Evolutionary conservation across 768 basidiomycete genomes (phyloP).

Genomic region (Lentinula edodes): DNA sequence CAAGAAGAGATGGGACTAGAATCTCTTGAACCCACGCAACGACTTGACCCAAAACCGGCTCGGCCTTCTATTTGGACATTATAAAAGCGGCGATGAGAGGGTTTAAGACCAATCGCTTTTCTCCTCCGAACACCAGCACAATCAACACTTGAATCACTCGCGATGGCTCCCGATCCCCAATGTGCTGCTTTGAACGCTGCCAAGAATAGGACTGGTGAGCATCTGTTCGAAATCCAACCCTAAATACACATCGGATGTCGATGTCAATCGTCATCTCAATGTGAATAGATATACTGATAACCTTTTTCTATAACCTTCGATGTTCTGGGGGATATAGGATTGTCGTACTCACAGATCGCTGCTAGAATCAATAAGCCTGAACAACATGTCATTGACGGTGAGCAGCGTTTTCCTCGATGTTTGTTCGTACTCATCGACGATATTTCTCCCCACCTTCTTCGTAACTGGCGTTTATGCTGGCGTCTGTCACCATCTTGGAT

Average conservation of each 20-base stretch:
- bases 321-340: conserved; percentile 26
- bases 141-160: not conserved
- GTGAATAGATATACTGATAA: not conserved
- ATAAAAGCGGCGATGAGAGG: not conserved
- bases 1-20: not conserved
- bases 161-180: conserved; percentile 47
- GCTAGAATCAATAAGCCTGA: conserved; percentile 31
- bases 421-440: not conserved
- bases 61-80: not conserved
- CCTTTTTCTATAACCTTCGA: not conserved
- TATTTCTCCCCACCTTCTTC: too few species aligned
- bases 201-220: conserved; percentile 42
- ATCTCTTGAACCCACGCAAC: not conserved
- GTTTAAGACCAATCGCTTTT: not conserved
- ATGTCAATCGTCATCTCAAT: not conserved
- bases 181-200: conserved; percentile 57
- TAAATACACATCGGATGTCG: not conserved
- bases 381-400: conserved; percentile 51
- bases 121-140: not conserved
- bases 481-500: too few species aligned
- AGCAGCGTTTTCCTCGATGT: conserved; percentile 10
- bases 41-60: not conserved
- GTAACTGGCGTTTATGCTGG: too few species aligned
- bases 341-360: conserved; percentile 47
- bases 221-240: not conserved